Base-by-base conservation (phyloP, 2,329 filamentous ascomycete genomes). In the Tolypocladium ovalisporum region DNA sequence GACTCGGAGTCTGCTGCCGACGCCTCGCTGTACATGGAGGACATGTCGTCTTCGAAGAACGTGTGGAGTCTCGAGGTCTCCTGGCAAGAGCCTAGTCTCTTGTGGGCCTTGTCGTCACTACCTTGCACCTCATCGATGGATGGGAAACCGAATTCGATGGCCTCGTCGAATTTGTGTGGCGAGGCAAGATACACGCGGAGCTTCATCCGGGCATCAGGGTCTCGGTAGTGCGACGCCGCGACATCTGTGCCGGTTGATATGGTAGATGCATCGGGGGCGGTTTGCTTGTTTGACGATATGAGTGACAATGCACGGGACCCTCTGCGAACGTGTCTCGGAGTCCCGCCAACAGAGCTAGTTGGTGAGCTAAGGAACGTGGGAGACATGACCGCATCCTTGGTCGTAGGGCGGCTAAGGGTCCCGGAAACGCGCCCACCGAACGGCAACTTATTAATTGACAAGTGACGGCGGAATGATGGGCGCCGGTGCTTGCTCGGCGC, bases 141-240 rank as follows among this genome's bases (percentile, higher is more conserved):
- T 0, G 91, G 90, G 65, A 97, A 97, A 0, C 93, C 93, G 71
- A 95, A 97, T 68, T 96, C 89, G 55, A 97, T 83, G 1, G 90
- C 91, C 72, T 97, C 93, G 68, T 97, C 93, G 64, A 97, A 97
- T 68, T 96, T 96, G 63, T 96, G 89, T 1, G 92, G 88, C 1
- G 91, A 96, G 9, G 89, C 88, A 24, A 96, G 81, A 66, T 92
- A 96, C 8, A 90, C 85, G 15, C 91, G 85, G 24, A 97, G 77
- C 72, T 95, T 96, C 64, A 90, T 79, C 37, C 93, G 84, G 42
- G 92, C 90, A 68, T 96, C 89, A 0, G 91, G 90, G 64, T 97
- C 91, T 68, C 90, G 89, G 67, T 96, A 97, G 72, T 96, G 88
- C 40, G 89, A 83, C 4, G 90, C 88, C 37, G 81, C 79, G 5